phyloP scores from a whole-genome alignment of 371 early-diverging fungal species.

The Rhizopus arrhizus region DNA sequence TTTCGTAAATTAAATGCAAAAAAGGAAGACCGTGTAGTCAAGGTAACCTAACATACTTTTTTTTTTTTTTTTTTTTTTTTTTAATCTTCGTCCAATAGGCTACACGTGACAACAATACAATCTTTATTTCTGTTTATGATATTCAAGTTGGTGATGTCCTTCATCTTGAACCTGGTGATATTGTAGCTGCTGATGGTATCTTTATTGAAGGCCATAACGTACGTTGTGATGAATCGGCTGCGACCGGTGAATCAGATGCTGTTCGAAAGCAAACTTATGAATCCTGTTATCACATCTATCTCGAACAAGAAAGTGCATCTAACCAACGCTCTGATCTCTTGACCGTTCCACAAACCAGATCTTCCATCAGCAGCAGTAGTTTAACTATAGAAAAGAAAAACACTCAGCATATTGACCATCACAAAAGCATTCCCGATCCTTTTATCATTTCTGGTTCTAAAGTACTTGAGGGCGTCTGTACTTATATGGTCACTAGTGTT shows the following conservation, averaged over 20 bases:
- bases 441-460: conserved; percentile 78
- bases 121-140: conserved; percentile 81
- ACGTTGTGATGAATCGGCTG: conserved; percentile 86
- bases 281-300: conserved; percentile 24
- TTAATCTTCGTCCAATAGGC: conserved; percentile 50
- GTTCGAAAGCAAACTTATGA: conserved; percentile 60
- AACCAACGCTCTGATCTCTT: neutral
- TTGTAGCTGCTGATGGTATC: conserved; percentile 89
- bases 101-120: conserved; percentile 73
- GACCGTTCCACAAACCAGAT: conserved; percentile 6
- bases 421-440: conserved; percentile 55
- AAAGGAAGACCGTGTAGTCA: conserved; percentile 79
- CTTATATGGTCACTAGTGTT: conserved; percentile 71
- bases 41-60: conserved; percentile 38
- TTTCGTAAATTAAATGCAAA: conserved; percentile 83
- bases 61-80: neutral
- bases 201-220: conserved; percentile 82
- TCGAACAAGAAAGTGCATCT: conserved; percentile 8
- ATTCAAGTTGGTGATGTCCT: conserved; percentile 90
- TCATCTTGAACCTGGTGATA: conserved; percentile 91
- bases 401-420: conserved; percentile 5
- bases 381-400: conserved; percentile 2
- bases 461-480: conserved; percentile 79
- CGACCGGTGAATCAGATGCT: conserved; percentile 91
- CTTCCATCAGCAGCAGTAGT: conserved; percentile 3